These are phyloP conservation scores for Xylariaceae sp. DNA, from an alignment of 2,329 filamentous ascomycete genomes.

Conservation along the genomic window DNA sequence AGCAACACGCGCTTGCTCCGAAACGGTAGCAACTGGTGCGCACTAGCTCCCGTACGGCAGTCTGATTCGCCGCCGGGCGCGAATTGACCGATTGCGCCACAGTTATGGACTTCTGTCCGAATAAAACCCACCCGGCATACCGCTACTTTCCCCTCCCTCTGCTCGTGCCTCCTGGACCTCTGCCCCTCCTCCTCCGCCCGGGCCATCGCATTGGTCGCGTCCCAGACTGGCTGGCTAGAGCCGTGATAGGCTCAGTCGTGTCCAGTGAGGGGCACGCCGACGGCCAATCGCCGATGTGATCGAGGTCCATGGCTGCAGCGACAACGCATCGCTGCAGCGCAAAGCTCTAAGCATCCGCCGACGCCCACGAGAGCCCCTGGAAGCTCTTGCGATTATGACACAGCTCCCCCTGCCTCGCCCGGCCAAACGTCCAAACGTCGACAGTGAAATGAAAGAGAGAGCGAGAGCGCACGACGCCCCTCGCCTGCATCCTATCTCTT, in stretches of 20 bases:
- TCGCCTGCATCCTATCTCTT: conserved; percentile 12
- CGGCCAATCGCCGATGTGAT: conserved; percentile 44
- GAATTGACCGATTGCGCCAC: conserved; percentile 1
- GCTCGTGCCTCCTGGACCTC: conserved; percentile 6
- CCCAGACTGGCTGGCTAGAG: conserved; percentile 17
- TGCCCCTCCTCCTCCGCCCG: conserved; percentile 13
- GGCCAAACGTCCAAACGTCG: conserved; percentile 5
- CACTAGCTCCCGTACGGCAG: not conserved
- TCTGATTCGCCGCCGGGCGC: conserved; percentile 16
- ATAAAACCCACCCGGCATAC: conserved; percentile 1
- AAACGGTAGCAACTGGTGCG: conserved; percentile 6
- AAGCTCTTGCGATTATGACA: conserved; percentile 2
- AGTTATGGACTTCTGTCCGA: not conserved
- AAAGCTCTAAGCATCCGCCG: not conserved
- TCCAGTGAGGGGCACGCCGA: conserved; percentile 34
- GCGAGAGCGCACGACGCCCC: conserved; percentile 1
- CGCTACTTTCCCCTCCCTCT: conserved; percentile 18
- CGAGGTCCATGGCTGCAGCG: conserved; percentile 43
- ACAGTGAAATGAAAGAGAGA: no score
- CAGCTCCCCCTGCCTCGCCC: conserved; percentile 13
- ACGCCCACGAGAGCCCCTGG: conserved; percentile 6
- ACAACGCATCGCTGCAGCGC: conserved; percentile 41
- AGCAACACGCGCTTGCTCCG: not conserved
- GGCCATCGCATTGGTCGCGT: conserved; percentile 45
- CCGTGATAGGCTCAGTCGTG: conserved; percentile 37